Evolutionary conservation across 2,329 filamentous ascomycete genomes (phyloP).

Genomic region (Aspergillus brasiliensis): DNA sequence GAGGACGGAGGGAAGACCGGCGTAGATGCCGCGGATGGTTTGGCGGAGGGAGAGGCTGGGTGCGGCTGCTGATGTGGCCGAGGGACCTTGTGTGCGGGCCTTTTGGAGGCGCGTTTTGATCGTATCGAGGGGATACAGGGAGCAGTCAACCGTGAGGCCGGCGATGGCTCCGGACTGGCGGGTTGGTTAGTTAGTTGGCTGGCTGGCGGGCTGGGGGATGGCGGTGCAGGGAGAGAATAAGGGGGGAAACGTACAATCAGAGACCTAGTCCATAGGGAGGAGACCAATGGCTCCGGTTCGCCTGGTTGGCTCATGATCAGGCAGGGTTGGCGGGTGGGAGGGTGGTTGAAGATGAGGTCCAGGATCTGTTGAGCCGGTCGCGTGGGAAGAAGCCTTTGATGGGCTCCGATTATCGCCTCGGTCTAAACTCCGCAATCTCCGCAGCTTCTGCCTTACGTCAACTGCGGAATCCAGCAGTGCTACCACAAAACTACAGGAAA

Average conservation of each 20-base stretch:
- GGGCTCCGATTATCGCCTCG: conserved; percentile 21
- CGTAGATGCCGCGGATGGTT: conserved; percentile 90
- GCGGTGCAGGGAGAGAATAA: conserved; percentile 1
- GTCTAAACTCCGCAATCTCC: conserved; percentile 28
- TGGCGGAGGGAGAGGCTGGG: conserved; percentile 74
- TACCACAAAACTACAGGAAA: neutral
- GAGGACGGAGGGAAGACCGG: conserved; percentile 83
- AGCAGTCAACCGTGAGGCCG: conserved; percentile 93
- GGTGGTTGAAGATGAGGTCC: neutral
- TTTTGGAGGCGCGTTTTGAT: conserved; percentile 93
- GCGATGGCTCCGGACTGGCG: conserved; percentile 79
- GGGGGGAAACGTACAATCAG: conserved; percentile 34
- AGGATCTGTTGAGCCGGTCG: conserved; percentile 1
- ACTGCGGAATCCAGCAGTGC: neutral
- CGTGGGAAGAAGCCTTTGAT: conserved; percentile 15
- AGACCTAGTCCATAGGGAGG: conserved; percentile 48
- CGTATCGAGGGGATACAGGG: conserved; percentile 96
- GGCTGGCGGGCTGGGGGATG: no score
- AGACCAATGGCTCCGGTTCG: conserved; percentile 39
- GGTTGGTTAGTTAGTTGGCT: conserved; percentile 6
- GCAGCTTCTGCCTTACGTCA: conserved; percentile 13
- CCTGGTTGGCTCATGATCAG: conserved; percentile 15
- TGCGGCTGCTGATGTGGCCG: conserved; percentile 40
- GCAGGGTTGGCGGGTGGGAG: neutral
- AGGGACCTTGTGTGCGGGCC: conserved; percentile 62